Base-by-base conservation (phyloP, 2,329 filamentous ascomycete species). In the Ophiostoma quercus region DNA sequence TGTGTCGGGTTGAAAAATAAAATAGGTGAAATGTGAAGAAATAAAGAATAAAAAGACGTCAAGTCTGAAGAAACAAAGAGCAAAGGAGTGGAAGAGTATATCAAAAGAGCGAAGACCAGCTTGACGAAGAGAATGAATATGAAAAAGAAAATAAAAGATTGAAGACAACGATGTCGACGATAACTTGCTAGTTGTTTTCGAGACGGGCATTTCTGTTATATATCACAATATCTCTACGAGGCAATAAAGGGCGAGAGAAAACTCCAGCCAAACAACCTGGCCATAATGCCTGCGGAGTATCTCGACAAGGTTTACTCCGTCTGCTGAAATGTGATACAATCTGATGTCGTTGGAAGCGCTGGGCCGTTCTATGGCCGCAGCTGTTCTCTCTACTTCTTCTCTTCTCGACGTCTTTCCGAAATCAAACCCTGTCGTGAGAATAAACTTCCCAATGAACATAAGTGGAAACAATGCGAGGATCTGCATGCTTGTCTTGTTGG, bases 1-100 rank as follows among this genome's bases (percentile, higher is more conserved):
- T 71, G 74, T 77, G 67, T 72, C n/a, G 69, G 69, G 47, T 7
- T 22, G 14, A 11, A 16, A 54, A 43, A 16, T 12, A 5, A 43
- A 29, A 34, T 34, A 34, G 1, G 34, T 34, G 34, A 5, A 57
- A 47, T 47, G 19, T 19, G 7, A 22, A 29, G 9, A 4, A 14
- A 57, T 57, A 22, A 22, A 54, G 12, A 57, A 57, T 25, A 1
- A 57, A 12, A 57, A 57, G 51, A 29, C 51, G 51, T 57, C 51
- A 57, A 57, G 51, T 16, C 22, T 57, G n/a, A 12, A 57, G 67
- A 43, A 47, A 70, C 71, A 51, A 66, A 71, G 68, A 72, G 73
- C n/a, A 67, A 71, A 37, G 34, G 41, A 68, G 69, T 71, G 70
- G 69, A 32, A 74, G 57, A 65, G 14, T 25, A 68, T 68, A 68